phyloP scores from a whole-genome alignment of 2,329 filamentous ascomycete genomes.

The Ophidiomyces ophidiicola region DNA sequence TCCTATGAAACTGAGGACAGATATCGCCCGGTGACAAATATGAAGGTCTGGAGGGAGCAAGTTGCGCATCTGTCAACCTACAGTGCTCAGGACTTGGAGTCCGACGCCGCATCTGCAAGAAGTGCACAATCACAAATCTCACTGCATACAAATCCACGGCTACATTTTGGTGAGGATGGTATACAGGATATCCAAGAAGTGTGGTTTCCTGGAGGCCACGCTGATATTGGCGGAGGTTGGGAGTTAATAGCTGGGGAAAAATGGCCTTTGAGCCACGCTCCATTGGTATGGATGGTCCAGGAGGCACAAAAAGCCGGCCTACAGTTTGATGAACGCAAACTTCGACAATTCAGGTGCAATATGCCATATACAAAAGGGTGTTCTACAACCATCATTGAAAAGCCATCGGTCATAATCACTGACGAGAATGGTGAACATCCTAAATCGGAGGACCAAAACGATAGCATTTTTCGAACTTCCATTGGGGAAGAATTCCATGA shows the following conservation, averaged over 20 bases:
- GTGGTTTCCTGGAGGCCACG: conserved; percentile 45
- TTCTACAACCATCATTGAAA: not conserved
- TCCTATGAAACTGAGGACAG: conserved; percentile 6
- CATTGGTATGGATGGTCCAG: conserved; percentile 43
- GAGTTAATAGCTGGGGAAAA: conserved; percentile 23
- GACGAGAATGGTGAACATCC: conserved; percentile 3
- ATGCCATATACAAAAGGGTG: conserved; percentile 29
- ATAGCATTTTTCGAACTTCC: conserved; percentile 1
- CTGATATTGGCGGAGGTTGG: conserved; percentile 46
- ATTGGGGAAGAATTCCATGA: conserved; percentile 38
- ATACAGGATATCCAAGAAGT: conserved; percentile 40
- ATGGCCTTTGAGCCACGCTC: conserved; percentile 38
- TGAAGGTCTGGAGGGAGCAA: not conserved
- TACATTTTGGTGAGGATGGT: conserved; percentile 13
- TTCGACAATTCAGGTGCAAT: conserved; percentile 53
- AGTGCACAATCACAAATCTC: conserved; percentile 5
- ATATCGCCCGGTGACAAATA: conserved; percentile 6
- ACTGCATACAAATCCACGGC: not conserved
- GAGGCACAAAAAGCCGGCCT: conserved; percentile 52
- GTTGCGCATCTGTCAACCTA: conserved; percentile 1
- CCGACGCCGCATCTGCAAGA: conserved; percentile 2
- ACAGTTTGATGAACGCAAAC: conserved; percentile 55
- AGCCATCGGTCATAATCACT: conserved; percentile 5
- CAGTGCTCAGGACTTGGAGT: conserved; percentile 1
- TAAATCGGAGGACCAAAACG: not conserved